Evolutionary conservation across 2,329 filamentous ascomycete genomes (phyloP), one percentile per base, ranked within the genome.

Genomic region (Cladobotryum mycophilum): DNA sequence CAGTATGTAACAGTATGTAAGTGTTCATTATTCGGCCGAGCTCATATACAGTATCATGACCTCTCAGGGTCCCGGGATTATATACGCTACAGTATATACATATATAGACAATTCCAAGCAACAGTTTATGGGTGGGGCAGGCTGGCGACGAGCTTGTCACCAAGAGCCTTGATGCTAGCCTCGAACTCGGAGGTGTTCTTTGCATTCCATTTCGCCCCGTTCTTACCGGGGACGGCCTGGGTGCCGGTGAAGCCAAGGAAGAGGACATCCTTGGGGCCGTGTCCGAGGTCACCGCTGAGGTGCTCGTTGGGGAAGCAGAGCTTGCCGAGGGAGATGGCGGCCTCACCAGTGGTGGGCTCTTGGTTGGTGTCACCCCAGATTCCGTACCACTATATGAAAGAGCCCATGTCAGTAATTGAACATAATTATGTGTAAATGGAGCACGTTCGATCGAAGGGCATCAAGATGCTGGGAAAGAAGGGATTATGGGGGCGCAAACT

Each of bases 311-410:
- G 75, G 58, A 73, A 81, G 58, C 78, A 81, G 25, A 73, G 62
- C 34, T 75, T 72, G 0, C 73, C 78, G 13, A 81, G 64, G 1
- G 75, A 71, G 49, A 81, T 71, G 3, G 74, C 73, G 0, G 74
- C 70, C 55, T 81, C 78, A 20, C 78, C 77, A 15, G 60, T 54
- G 7, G 69, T 66, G 45, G 72, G 70, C 25, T 69, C 74, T 25
- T 75, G 76, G 50, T 80, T 80, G 18, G 71, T 75, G 59, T 81
- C 76, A 20, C 76, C 78, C 76, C 76, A 81, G 48, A 81, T 63
- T 4, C 75, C 77, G 55, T 80, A 80, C 52, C 68, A 25, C 44
- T 53, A 15, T 56, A 8, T 30, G 25, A 30, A 30, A 11, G 9
- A 30, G 6, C 8, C 9, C 25, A 11, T 8, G 25, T 30, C 25